Base-by-base conservation (phyloP, 2,329 filamentous ascomycete genomes). In the Aureobasidium sp. region DNA sequence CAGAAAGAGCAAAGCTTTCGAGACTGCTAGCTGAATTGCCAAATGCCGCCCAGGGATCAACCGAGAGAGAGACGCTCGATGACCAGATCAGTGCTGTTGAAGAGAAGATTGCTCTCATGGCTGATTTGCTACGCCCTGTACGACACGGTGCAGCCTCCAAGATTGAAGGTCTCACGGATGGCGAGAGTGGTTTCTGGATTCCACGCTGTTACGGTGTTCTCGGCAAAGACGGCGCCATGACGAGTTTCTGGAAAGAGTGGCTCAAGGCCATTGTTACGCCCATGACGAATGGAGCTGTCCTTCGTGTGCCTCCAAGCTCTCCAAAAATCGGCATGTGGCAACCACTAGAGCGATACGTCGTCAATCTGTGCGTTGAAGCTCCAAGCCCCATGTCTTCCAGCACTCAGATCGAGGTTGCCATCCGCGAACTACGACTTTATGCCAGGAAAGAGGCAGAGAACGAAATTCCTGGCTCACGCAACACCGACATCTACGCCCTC, bases 171-270 rank as follows among this genome's bases (percentile, higher is more conserved):
- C 76, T 98, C 57, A 97, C 91, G 0, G 88, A 94, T 59, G 90
- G 91, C 38, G 93, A 97, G 66, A 96, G 89, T 50, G 93, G 91
- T 2, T 83, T 97, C 56, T 98, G 93, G 93, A 90, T 89, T 47
- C 93, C 93, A 16, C 80, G 93, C 59, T 90, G 91, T 1, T 98
- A 95, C 65, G 93, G 93, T 55, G 85, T 98, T 57, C 76, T 98
- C 57, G 93, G 93, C 29, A 80, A 88, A 57, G 93, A 98, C 66
- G 77, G 78, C 11, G 85, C 83, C 56, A 80, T 94, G 71, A 90
- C 90, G 59, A 81, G 83, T 27, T 97, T 98, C 71, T 98, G 91
- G 90, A 97, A 97, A 69, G 93, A 98, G 68, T 98, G 93, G 93
- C 79, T 98, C 42, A 86, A 89, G 69, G 90, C 91, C 6, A 80